Evolutionary conservation across 192 early-diverging fungal species (phyloP), one percentile per base, ranked within the genome.

Genomic region (Entophlyctis luteolus): DNA sequence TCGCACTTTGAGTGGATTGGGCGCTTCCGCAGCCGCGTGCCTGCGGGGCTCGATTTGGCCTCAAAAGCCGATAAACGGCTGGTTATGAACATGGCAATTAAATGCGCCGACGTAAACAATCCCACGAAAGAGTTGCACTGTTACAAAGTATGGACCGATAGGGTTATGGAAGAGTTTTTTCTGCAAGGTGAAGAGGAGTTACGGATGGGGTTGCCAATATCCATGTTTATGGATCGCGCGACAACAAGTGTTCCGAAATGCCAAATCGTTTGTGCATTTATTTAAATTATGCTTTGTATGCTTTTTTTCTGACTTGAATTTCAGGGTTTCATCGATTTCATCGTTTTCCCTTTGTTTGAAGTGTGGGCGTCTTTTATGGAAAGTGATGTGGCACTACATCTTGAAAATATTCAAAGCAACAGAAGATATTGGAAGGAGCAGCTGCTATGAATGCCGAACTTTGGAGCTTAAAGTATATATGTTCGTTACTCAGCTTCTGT

Each of bases 101-200:
- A 84, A 67, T 81, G 79, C 47, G 76, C 83, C 16, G 83, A 84
- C 57, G 72, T 84, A 10, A 82, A 83, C 48, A 84, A 84, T 65
- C 71, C 76, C 32, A 62, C 80, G 3, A 83, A 81, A 34, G 71
- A 76, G 60, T 66, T 66, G 56, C 28, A 36, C 8, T 22, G 36
- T 16, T 84, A 66, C 34, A 48, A 49, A 36, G 18, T 27, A 33
- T 84, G 83, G 83, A 83, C 79, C 22, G 72, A 82, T 27, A 39
- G 73, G 34, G 65, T 84, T 35, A 79, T 79, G 69, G 70, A 77
- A 42, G 83, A 84, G 70, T 84, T 84, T 60, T 77, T 80, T 31
- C 29, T 39, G 25, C 83, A 83, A 39, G 83, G 81, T 12, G 81
- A 83, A 56, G 70, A 78, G 57, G 83, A 85, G 57, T 72, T 71